Base-by-base conservation (phyloP, 768 basidiomycete genomes). In the Amyloporia xantha region DNA sequence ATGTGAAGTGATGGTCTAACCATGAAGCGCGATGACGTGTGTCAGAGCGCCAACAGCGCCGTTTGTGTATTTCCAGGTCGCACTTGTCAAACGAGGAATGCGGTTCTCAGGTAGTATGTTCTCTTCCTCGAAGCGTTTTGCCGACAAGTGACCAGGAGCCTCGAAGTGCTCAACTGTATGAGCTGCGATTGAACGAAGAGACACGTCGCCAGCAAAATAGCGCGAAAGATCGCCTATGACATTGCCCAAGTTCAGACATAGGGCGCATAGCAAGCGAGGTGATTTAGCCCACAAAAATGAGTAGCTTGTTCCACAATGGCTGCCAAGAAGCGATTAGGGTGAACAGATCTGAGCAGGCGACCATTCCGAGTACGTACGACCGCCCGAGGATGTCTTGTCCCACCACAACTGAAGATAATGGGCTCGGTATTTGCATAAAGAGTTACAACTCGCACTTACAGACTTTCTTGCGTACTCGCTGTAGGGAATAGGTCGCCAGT, bases 11-110 rank as follows among this genome's bases (percentile, higher is more conserved):
- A 33, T 3, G 6, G 6, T 25, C 50, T 53, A 60, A 44, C 75
- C 76, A 49, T 78, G 76, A 21, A 78, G 70, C 24, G 70, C 68
- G 36, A 76, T 70, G 40, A 71, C 72, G 55, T 78, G 76, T 13
- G 71, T 73, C 51, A 78, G 65, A 6, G 63, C 65, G 7, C 75
- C 76, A 24, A 76, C 70, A 4, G 73, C 75, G n/a, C 76, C 75
- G 40, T 25, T 41, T 10, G 30, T 27, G 36, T 59, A 59, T 40
- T 59, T 59, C 76, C 76, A 78, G n/a, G 69, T 68, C 20, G 76
- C 75, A 45, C 66, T 63, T 20, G 75, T 76, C 30, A 75, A 60
- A 27, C 76, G 65, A 4, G 76, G 76, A 49, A 77, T 73, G 26
- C 76, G 66, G 47, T 73, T 63, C 17, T 71, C 71, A 26, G 66